Evolutionary conservation across 495 filamentous ascomycete species (phyloP).

Genomic region (Rusavskia elegans): DNA sequence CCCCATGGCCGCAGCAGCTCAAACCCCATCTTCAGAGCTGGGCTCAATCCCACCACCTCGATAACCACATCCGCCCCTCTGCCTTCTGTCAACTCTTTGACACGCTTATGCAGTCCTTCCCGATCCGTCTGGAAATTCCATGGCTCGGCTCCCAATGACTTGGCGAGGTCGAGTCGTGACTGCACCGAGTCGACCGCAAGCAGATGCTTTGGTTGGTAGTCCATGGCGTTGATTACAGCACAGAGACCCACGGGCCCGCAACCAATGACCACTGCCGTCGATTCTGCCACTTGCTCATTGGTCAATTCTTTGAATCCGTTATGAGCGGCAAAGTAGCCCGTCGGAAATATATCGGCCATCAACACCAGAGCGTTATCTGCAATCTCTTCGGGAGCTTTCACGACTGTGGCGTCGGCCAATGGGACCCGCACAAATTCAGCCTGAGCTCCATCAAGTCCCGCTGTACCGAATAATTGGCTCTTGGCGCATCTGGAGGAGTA

Average conservation of each 20-base stretch:
- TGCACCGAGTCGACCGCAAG: slow-evolving; percentile 77
- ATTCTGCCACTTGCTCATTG: slow-evolving; percentile 43
- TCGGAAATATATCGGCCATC: slow-evolving; percentile 66
- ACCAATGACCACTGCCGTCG: slow-evolving; percentile 68
- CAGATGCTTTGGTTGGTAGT: slow-evolving; percentile 65
- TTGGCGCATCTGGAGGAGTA: slow-evolving; percentile 75
- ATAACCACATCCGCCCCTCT: slow-evolving; percentile 83
- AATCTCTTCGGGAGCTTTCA: slow-evolving; percentile 61
- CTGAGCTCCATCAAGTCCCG: slow-evolving; percentile 67
- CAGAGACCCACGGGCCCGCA: slow-evolving; percentile 86
- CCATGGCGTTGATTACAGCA: slow-evolving; percentile 67
- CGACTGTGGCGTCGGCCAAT: slow-evolving; percentile 65
- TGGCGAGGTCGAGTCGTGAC: slow-evolving; percentile 61
- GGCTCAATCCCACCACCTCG: slow-evolving; percentile 78
- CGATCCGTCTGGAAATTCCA: slow-evolving; percentile 64
- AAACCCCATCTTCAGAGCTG: slow-evolving; percentile 68
- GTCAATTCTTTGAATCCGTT: slow-evolving; percentile 63
- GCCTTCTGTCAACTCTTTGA: slow-evolving; percentile 64
- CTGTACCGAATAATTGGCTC: slow-evolving; percentile 56
- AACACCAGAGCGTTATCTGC: slow-evolving; percentile 68
- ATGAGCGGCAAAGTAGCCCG: slow-evolving; percentile 71
- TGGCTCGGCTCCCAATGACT: slow-evolving; percentile 65
- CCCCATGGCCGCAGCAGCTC: slow-evolving; percentile 71
- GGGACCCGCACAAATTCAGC: slow-evolving; percentile 85
- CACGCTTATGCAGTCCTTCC: slow-evolving; percentile 48